Evolutionary conservation across 306 rosid genomes (phyloP).

Genomic region (Gillenia trifoliata): DNA sequence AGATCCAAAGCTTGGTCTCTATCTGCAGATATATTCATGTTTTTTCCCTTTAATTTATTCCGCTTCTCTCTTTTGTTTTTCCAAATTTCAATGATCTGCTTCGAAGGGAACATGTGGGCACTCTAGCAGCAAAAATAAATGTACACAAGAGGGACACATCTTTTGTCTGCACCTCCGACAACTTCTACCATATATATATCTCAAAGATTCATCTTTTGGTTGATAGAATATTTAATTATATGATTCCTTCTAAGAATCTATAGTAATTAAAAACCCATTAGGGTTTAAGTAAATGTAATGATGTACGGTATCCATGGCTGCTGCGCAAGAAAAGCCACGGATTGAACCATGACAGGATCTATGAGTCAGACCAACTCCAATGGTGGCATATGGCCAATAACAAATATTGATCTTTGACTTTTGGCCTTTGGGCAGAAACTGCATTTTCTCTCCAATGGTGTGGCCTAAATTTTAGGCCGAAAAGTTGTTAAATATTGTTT

Average conservation of each 20-base stretch:
- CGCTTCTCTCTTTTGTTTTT: background rate
- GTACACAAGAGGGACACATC: slow-evolving; percentile 28
- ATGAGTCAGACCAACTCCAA: no score
- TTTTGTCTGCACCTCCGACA: slow-evolving; percentile 33
- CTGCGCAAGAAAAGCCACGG: background rate
- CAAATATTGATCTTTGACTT: no score
- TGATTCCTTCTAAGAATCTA: slow-evolving; percentile 42
- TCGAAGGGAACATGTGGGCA: slow-evolving; percentile 48
- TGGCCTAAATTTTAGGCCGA: no score
- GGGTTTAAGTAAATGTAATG: background rate
- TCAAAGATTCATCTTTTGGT: slow-evolving; percentile 29
- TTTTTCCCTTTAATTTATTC: slow-evolving; percentile 5
- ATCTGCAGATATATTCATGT: slow-evolving; percentile 4
- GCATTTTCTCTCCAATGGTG: no score
- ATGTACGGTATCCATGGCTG: background rate
- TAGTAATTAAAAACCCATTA: background rate
- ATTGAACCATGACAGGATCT: no score
- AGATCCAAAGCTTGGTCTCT: slow-evolving; percentile 35
- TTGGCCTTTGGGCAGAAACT: no score
- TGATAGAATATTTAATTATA: background rate
- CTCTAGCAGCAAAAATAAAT: slow-evolving; percentile 32
- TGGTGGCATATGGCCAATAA: no score
- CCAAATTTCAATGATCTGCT: slow-evolving; percentile 25
- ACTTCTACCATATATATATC: slow-evolving; percentile 11
- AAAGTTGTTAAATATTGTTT: no score